Evolutionary conservation across 2,329 filamentous ascomycete genomes (phyloP), one percentile per base, ranked within the genome.

Genomic region (Verticillium zaregamsianum): DNA sequence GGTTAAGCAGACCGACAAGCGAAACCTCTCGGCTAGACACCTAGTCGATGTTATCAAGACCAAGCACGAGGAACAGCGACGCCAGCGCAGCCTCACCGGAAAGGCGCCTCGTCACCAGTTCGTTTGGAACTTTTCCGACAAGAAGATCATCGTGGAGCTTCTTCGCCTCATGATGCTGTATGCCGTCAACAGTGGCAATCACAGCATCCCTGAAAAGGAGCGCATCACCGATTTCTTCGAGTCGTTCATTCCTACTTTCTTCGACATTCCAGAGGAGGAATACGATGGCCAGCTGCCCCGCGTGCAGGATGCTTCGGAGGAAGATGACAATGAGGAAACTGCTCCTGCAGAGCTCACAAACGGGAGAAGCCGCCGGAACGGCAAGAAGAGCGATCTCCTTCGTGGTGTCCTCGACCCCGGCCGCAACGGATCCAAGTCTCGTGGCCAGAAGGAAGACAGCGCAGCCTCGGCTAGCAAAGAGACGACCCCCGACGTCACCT

Each of bases 1-100:
- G 59, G 91, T 92, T 70, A 96, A 95, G 78, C 86, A 89, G 65
- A 88, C 85, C 40, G 95, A 99, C 77, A 98, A 98, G 84, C 90
- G 93, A 68, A 90, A 92, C 67, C 91, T 97, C 63, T 91, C 94
- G 58, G 88, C 90, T 3, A 98, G 98, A 77, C 90, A 94, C 62
- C 86, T 99, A 12, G 89, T 95, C 37, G 91, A 93, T 68, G 89
- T 95, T 63, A 93, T 98, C 72, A 93, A 95, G 75, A 93, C 92
- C 58, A 96, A 93, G 74, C 90, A 94, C 68, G 93, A 98, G 73
- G 93, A 97, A 75, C 91, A 94, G 72, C 89, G 91, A 70, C 90
- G 91, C 59, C 81, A 88, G 67, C 86, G 89, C 64, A 85, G 83
- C 66, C 82, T 86, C 57, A 86, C 83, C 71, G 81, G 81, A 67